Evolutionary conservation across 83 land plant species (phyloP).

Genomic region (Thuja plicata): DNA sequence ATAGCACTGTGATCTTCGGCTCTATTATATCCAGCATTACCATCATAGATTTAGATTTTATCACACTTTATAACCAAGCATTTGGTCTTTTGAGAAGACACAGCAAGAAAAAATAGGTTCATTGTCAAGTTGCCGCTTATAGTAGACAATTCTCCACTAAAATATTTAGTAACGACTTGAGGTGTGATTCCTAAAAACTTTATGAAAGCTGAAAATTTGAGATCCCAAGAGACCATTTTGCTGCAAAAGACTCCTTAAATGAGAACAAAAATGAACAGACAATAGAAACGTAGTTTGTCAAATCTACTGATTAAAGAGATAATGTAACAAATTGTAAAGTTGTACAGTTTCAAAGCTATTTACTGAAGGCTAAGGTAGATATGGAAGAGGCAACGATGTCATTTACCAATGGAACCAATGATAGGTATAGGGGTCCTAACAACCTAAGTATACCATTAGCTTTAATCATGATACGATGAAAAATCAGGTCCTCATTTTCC

Average conservation of each 20-base stretch:
- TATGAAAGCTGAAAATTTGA: neutral
- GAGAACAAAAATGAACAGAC: neutral
- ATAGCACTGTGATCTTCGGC: neutral
- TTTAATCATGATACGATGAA: neutral
- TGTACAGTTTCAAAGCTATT: neutral
- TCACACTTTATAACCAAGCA: neutral
- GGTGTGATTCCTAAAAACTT: neutral
- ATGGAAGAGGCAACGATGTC: neutral
- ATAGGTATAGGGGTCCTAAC: neutral
- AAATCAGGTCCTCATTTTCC: neutral
- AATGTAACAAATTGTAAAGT: too few relatives aligned
- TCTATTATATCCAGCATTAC: neutral
- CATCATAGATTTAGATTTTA: neutral
- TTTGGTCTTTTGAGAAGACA: neutral
- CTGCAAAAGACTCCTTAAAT: neutral
- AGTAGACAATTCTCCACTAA: neutral
- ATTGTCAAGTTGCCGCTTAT: neutral
- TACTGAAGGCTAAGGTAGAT: neutral
- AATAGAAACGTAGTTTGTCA: neutral
- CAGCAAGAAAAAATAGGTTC: neutral
- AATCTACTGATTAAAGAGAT: neutral
- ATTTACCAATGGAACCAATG: neutral
- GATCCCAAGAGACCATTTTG: neutral
- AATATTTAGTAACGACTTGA: neutral
- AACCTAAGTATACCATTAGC: neutral